phyloP scores from a whole-genome alignment of 2,329 filamentous ascomycete species.

The Blastomyces percursus region DNA sequence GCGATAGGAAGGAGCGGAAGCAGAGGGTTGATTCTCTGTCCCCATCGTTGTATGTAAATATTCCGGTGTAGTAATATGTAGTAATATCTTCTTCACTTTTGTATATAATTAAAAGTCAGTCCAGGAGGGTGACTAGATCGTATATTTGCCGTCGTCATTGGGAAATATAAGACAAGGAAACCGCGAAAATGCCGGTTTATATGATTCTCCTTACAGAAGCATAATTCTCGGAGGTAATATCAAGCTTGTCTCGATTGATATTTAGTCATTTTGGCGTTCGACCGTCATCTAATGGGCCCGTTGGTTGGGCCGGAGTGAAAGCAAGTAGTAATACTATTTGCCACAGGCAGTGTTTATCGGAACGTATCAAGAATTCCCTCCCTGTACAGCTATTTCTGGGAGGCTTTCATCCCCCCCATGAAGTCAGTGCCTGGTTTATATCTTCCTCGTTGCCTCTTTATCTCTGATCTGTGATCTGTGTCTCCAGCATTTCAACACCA shows the following conservation, averaged over 20 bases:
- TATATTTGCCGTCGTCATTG: neutral
- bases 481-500: neutral
- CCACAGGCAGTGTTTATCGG: conserved; percentile 5
- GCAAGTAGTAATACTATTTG: neutral
- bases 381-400: neutral
- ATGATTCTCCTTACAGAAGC: neutral
- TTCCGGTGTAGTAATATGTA: too few relatives aligned
- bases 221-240: neutral
- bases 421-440: neutral
- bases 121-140: too few relatives aligned
- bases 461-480: too few relatives aligned
- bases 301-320: neutral
- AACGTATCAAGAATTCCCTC: neutral
- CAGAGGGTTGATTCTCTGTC: neutral
- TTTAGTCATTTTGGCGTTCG: neutral
- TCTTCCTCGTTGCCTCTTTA: neutral
- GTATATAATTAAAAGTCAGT: too few relatives aligned
- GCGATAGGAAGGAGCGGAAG: neutral
- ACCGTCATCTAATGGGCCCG: neutral
- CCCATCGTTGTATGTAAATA: neutral
- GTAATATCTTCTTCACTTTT: neutral
- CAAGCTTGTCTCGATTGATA: neutral
- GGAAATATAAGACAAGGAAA: neutral
- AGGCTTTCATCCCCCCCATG: neutral
- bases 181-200: neutral